phyloP scores from a whole-genome alignment of 2,329 filamentous ascomycete genomes.

The Escovopsis sp. region DNA sequence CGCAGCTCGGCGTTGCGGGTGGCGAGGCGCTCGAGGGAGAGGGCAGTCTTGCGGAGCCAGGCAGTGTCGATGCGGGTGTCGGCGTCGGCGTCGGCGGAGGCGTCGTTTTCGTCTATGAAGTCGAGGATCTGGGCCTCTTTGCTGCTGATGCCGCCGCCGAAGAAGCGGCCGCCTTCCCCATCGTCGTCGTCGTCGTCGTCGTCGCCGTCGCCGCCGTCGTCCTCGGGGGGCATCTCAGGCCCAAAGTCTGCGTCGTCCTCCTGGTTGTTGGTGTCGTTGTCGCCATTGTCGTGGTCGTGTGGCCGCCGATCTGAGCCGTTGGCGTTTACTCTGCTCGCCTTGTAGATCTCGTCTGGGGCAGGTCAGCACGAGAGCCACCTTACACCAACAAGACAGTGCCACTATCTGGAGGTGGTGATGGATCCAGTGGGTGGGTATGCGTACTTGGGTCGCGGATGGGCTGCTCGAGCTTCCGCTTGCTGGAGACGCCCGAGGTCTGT shows the following conservation, averaged over 20 bases:
- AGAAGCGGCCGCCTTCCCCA: constrained; percentile 90
- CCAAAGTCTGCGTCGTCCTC: too few relatives aligned
- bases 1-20: constrained; percentile 80
- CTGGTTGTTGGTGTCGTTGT: constrained; percentile 25
- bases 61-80: constrained; percentile 62
- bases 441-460: constrained; percentile 46
- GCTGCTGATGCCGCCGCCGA: constrained; percentile 75
- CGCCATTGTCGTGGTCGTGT: constrained; percentile 30
- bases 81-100: constrained; percentile 17
- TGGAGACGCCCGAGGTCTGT: constrained; percentile 29
- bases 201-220: constrained; percentile 18
- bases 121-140: constrained; percentile 74
- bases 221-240: too few relatives aligned
- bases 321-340: constrained; percentile 37
- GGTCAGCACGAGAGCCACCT: too few relatives aligned
- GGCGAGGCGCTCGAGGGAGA: constrained; percentile 82
- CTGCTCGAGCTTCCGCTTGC: constrained; percentile 50
- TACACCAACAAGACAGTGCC: too few relatives aligned
- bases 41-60: constrained; percentile 69
- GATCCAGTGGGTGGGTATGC: constrained; percentile 11
- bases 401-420: background rate
- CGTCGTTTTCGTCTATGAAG: constrained; percentile 51
- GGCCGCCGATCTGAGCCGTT: constrained; percentile 30
- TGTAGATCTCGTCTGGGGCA: constrained; percentile 47
- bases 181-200: constrained; percentile 40